Conservation (phyloP, 2,329 filamentous ascomycete species). For the Epichloe elymi region DNA sequence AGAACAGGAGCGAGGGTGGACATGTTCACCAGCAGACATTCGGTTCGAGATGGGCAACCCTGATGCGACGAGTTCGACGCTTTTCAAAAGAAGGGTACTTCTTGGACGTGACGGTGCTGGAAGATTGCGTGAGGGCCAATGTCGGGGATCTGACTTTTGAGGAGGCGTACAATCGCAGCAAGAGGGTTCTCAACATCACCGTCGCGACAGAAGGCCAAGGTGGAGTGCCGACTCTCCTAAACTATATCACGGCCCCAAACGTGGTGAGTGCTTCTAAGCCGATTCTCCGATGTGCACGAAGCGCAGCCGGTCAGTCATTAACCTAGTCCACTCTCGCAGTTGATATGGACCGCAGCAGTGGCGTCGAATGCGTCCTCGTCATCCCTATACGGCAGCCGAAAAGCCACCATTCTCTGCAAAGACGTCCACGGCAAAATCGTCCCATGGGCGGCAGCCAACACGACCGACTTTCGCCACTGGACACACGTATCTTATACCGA, state of each 20-base stretch:
- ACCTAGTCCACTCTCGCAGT: conserved; percentile 25
- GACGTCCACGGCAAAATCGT: conserved; percentile 58
- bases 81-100: conserved; percentile 71
- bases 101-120: conserved; percentile 67
- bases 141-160: conserved; percentile 86
- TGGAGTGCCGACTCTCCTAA: conserved; percentile 72
- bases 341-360: conserved; percentile 70
- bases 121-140: conserved; percentile 72
- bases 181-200: conserved; percentile 82
- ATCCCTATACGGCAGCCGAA: conserved; percentile 51
- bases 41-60: conserved; percentile 39
- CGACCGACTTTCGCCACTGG: conserved; percentile 53
- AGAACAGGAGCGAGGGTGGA: conserved; percentile 16
- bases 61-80: conserved; percentile 52
- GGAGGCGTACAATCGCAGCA: conserved; percentile 77
- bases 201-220: conserved; percentile 62
- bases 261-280: conserved; percentile 48
- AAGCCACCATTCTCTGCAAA: conserved; percentile 60
- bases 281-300: not conserved
- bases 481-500: conserved; percentile 52
- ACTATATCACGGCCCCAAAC: conserved; percentile 86
- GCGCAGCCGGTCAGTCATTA: not conserved
- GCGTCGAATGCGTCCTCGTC: conserved; percentile 59
- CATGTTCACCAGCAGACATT: conserved; percentile 24
- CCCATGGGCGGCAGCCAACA: conserved; percentile 56